Base-by-base conservation (phyloP, 1,139 yeast species). In the Pichia kudriavzevii region DNA sequence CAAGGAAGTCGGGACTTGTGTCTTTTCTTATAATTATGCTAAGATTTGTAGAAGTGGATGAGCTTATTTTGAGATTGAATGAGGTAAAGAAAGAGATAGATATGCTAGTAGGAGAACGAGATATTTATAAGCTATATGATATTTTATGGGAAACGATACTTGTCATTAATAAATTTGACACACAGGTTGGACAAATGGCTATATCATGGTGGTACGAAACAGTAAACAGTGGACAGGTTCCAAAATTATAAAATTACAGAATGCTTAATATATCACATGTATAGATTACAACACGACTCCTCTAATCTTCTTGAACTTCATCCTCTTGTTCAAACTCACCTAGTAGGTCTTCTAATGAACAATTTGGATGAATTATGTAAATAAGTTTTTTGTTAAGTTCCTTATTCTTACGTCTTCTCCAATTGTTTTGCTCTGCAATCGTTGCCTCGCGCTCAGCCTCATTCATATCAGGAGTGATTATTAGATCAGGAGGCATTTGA, bases 331-430 rank as follows among this genome's bases (percentile, higher is more conserved):
- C 38, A 19, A 33, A 34, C 30, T 55, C 58, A 27, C 55, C 60
- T 25, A 57, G 45, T 41, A 56, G 48, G 42, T 79, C 91, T 46
- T 79, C 67, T 41, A 81, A 74, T 14, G 85, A 80, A 62, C 88
- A 82, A 57, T 91, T 88, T 36, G 97, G 97, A 64, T 91, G 97
- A 41, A 87, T 66, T 26, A 85, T 85, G 53, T 80, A 85, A 24
- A 79, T 64, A 37, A 64, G 58, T 30, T 64, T 60, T 48, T 56
- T 53, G 42, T 50, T 41, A 40, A 46, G 36, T 43, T 53, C 52
- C 16, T 39, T 46, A 3, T 38, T 42, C 21, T 39, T 42, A 26
- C 32, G 40, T 24, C 44, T 44, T 26, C 40, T 46, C 53, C 53
- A 50, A 26, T 40, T 49, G 22, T 35, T 39, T 15, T 43, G 34